Evolutionary conservation across 495 filamentous ascomycete genomes (phyloP), one percentile per base, ranked within the genome.

Genomic region (Xylaria venustula): DNA sequence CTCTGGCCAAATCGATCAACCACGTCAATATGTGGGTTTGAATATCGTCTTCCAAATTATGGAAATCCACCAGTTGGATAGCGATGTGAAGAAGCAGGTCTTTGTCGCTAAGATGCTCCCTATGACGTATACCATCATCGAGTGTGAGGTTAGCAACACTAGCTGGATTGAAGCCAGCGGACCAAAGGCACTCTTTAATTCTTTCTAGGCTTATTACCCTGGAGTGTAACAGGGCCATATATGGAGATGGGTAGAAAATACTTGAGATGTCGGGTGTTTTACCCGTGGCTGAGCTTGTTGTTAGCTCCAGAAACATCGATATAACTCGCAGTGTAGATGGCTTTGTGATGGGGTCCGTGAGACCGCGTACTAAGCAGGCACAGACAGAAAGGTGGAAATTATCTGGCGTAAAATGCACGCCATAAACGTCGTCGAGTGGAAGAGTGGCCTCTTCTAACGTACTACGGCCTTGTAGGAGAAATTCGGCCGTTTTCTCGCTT

Each of bases 311-410:
- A 61, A 88, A 87, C 0, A 83, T 83, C 5, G 81, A 79, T 11
- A 88, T 65, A 5, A 86, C 82, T 17, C 82, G 75, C 25, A 85
- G 70, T 14, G 84, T 81, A 7, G 79, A 79, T 7, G 74, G 63
- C 53, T 81, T 85, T 11, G 85, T 88, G 26, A 79, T 68, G 5
- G 81, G 76, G 55, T 87, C 83, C 11, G 83, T 85, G 23, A 88
- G 76, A 2, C 85, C 86, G 54, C 85, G 79, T 2, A 84, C 79
- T 14, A 88, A 71, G 48, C 81, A 83, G 25, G 84, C 85, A 57
- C 79, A 83, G 5, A 86, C 76, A 0, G 86, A 86, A 64, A 81
- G 83, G 62, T 88, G 86, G 66, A 88, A 88, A 63, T 79, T 85
- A 25, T 87, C 83, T n/a, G 64, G 60, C 53, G 77, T 84, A 60